phyloP scores from a whole-genome alignment of 2,329 filamentous ascomycete species.

The Ophiostoma ulmi region DNA sequence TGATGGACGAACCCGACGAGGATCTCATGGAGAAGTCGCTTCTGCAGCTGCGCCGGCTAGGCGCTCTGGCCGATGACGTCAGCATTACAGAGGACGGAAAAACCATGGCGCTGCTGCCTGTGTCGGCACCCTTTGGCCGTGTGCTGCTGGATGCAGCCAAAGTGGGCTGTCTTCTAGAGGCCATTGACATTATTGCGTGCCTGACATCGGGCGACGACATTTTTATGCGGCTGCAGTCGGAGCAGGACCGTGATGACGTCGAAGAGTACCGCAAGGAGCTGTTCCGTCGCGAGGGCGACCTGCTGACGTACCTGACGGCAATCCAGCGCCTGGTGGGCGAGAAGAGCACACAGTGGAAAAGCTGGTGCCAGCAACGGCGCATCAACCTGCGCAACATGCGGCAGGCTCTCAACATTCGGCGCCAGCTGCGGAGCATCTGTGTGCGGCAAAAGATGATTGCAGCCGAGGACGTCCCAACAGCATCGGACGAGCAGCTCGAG shows the following conservation, averaged over 20 bases:
- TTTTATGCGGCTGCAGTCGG: constrained; percentile 55
- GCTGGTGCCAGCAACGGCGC: constrained; percentile 55
- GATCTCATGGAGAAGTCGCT: constrained; percentile 78
- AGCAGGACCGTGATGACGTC: constrained; percentile 51
- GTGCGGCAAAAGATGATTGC: constrained; percentile 47
- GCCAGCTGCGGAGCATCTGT: constrained; percentile 55
- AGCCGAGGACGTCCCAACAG: constrained; percentile 31
- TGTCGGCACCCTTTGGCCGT: constrained; percentile 73
- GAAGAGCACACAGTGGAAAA: constrained; percentile 45
- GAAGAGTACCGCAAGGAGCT: constrained; percentile 53
- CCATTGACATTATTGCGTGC: constrained; percentile 74
- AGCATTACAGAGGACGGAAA: constrained; percentile 67
- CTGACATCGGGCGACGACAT: constrained; percentile 60
- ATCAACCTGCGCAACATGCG: constrained; percentile 58
- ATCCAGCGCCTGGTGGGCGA: constrained; percentile 58
- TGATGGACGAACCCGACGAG: constrained; percentile 73
- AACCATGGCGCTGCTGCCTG: constrained; percentile 75
- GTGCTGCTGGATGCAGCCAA: constrained; percentile 75
- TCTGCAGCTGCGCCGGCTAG: constrained; percentile 71
- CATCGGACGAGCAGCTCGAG: constrained; percentile 39
- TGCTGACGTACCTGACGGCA: constrained; percentile 59
- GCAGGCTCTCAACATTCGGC: constrained; percentile 57
- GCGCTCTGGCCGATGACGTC: constrained; percentile 67
- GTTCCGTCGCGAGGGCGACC: constrained; percentile 57
- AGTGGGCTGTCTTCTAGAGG: constrained; percentile 69